Evolutionary conservation across 768 basidiomycete species (phyloP), one percentile per base, ranked within the genome.

Genomic region (Pisolithus sp.): DNA sequence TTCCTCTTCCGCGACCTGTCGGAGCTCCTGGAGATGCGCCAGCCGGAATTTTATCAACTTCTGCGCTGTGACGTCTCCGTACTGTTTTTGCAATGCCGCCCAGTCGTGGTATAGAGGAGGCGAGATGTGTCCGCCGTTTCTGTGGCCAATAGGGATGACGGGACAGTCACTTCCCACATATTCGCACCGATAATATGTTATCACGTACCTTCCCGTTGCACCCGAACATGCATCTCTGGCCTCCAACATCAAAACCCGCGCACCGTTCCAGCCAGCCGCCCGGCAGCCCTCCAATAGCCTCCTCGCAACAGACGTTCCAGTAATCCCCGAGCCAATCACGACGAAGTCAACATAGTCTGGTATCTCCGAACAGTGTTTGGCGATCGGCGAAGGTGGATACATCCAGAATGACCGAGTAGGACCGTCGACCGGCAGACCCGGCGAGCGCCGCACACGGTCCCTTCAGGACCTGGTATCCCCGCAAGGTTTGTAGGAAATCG

Each of bases 241-340:
- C 58, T 95, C 92, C 20, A 95, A 74, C 73, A 92, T 82, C 20
- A 89, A 78, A 2, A 93, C 64, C 36, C 70, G 67, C 13, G 79
- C 53, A 7, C 56, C 51, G 24, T 61, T 63, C 23, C 59, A 53
- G 46, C 49, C 65, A 26, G 46, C 46, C 18, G 31, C 34, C n/a
- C 52, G 49, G 7, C 62, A 58, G 17, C 64, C 62, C 38, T 73
- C 69, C 15, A 89, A 69, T 21, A 85, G 53, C 8, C 76, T 75
- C 54, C 80, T 76, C 5, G 78, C 81, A 42, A 86, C 64, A 1
- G 81, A 73, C 0, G 83, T 73, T 4, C 86, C 86, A 0, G 87
- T 83, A 52, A 90, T 85, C 0, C 88, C 88, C n/a, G 83, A 84
- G 3, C 88, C 88, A 49, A 90, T 77, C 47, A 90, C 72, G 23